Base-by-base conservation (phyloP, 306 rosid genomes). In the Fragaria iinumae region DNA sequence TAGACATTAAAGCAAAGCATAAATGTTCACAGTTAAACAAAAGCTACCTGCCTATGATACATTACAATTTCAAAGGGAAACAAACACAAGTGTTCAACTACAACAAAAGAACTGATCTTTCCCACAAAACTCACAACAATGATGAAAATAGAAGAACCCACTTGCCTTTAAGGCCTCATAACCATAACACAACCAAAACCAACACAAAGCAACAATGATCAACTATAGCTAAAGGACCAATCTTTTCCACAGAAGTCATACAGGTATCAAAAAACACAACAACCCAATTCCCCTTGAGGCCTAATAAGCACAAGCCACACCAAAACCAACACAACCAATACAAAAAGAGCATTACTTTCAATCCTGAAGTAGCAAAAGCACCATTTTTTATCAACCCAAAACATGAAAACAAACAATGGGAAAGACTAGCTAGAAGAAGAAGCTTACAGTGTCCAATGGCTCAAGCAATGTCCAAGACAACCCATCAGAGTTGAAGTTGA, bases 391-490 rank as follows among this genome's bases (percentile, higher is more conserved):
- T 1, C 39, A 32, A 2, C 20, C 14, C 4, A 17, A 29, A 43
- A 32, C 21, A n/a, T 4, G 9, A 29, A 36, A 80, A 76, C 2
- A 76, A 34, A 47, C 8, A 2, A 62, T 13, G 1, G 45, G 5
- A 74, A 69, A 9, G 44, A 41, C 10, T 6, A 41, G 44, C 10
- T 1, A 41, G 44, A 41, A 70, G 57, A 38, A 44, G 69, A 64
- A 69, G 45, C 72, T 81, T 80, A 91, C 98, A 77, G 62, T 67
- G 34, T 77, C 82, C 50, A 80, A 73, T 5, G 90, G 65, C 13
- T 77, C 78, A 18, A 82, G 67, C 67, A 71, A 78, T 77, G 88
- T 80, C 98, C 98, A 95, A 74, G 88, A 84, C 76, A 95, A 77
- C 18, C 90, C 89, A 77, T 89, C 85, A 13, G 96, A 79, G 67